Percentiles rank a stretch among this genome's conserved stretches.
These are phyloP conservation scores for Pichia sp. DNA, from an alignment of 1,139 yeast genomes.

Conservation along the genomic window DNA sequence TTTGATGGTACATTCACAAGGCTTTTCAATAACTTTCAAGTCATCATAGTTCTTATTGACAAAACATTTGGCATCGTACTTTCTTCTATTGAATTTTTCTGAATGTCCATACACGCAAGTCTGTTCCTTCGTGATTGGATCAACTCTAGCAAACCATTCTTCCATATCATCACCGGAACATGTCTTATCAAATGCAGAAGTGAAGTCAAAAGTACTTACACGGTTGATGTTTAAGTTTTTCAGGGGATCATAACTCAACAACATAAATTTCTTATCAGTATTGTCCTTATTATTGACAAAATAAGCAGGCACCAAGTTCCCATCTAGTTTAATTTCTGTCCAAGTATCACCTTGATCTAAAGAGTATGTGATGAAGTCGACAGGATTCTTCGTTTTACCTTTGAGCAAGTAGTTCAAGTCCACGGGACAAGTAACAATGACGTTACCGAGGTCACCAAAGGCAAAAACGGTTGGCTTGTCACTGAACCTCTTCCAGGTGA, in stretches of 20 bases:
- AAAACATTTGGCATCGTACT: conserved; percentile 61
- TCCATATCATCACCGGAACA: conserved; percentile 61
- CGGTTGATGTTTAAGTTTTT: too few species aligned
- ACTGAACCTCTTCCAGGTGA: conserved; percentile 54
- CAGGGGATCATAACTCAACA: too few species aligned
- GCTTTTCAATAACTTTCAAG: conserved; percentile 44
- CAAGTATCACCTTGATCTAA: conserved; percentile 71
- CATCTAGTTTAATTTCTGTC: conserved; percentile 46
- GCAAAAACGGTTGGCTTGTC: conserved; percentile 51
- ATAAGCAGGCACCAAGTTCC: conserved; percentile 36
- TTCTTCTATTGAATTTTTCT: conserved; percentile 63
- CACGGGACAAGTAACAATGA: conserved; percentile 54
- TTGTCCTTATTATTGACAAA: conserved; percentile 69
- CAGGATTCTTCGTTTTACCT: conserved; percentile 1
- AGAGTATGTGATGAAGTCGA: conserved; percentile 45
- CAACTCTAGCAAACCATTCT: conserved; percentile 54
- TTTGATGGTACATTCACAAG: conserved; percentile 55
- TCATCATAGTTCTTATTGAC: conserved; percentile 57
- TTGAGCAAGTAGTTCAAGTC: conserved; percentile 14
- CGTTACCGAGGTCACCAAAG: conserved; percentile 78
- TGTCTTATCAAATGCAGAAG: conserved; percentile 44
- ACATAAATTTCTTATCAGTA: conserved; percentile 53
- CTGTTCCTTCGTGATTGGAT: conserved; percentile 39
- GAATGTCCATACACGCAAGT: conserved; percentile 69
- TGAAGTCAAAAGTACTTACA: conserved; percentile 52